Evolutionary conservation across 2,329 filamentous ascomycete genomes (phyloP).

Genomic region (Clarireedia homoeocarpa): DNA sequence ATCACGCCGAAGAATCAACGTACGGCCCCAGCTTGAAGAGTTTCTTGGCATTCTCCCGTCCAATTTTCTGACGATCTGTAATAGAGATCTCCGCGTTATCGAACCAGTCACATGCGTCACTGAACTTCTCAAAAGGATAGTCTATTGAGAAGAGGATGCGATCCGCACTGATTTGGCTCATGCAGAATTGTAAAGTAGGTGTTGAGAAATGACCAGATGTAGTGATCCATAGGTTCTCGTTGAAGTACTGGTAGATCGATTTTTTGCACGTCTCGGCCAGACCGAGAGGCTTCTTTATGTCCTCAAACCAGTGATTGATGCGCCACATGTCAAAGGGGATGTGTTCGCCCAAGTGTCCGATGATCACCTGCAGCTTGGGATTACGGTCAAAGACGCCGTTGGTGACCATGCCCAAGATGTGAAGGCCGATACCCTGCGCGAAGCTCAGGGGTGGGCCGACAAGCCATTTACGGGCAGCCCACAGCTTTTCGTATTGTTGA

Average conservation of each 20-base stretch:
- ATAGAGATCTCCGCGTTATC: slow-evolving; percentile 34
- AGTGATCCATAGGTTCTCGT: slow-evolving; percentile 48
- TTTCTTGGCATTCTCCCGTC: slow-evolving; percentile 38
- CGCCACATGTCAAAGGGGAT: slow-evolving; percentile 43
- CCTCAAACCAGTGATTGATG: slow-evolving; percentile 48
- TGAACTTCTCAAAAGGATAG: slow-evolving; percentile 43
- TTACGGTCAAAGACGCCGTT: slow-evolving; percentile 44
- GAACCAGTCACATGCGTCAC: slow-evolving; percentile 35
- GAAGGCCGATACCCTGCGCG: slow-evolving; percentile 50
- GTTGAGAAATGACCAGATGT: slow-evolving; percentile 50
- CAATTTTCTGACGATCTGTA: slow-evolving; percentile 34
- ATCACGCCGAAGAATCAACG: too few species aligned
- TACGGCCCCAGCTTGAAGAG: slow-evolving; percentile 29
- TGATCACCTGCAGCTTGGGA: slow-evolving; percentile 38
- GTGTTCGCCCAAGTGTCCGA: slow-evolving; percentile 43
- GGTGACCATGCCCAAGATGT: slow-evolving; percentile 44
- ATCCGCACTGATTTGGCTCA: slow-evolving; percentile 41
- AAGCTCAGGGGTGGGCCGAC: slow-evolving; percentile 52
- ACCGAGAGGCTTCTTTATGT: slow-evolving; percentile 37
- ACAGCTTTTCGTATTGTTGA: slow-evolving; percentile 48
- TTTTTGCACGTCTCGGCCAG: slow-evolving; percentile 31
- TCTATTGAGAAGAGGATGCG: slow-evolving; percentile 46
- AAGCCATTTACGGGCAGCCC: slow-evolving; percentile 50
- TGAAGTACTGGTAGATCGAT: slow-evolving; percentile 45
- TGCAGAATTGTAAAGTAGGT: slow-evolving; percentile 41